These are phyloP conservation scores for Starmerella floricola DNA, from an alignment of 805 yeast species.

Conservation along the genomic window DNA sequence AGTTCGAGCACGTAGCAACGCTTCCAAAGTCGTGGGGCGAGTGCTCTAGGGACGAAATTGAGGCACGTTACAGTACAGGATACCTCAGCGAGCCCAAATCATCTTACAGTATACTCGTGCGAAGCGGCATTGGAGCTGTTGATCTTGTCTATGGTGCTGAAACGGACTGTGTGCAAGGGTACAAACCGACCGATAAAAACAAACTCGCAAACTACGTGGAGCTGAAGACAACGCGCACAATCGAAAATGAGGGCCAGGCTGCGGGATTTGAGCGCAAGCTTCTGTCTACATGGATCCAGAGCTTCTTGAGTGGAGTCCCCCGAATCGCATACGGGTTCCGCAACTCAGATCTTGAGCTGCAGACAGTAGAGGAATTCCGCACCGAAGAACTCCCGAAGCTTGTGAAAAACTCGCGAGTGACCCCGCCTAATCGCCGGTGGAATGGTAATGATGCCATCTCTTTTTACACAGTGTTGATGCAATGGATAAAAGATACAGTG, in stretches of 20 bases:
- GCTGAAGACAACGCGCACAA: conserved; percentile 55
- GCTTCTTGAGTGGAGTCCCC: conserved; percentile 78
- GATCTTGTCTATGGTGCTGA: conserved; percentile 72
- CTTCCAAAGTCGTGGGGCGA: conserved; percentile 57
- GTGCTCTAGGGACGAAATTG: conserved; percentile 54
- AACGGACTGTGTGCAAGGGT: conserved; percentile 83
- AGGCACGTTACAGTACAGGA: conserved; percentile 47
- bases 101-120: conserved; percentile 70
- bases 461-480: conserved; percentile 75
- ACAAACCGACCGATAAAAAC: conserved; percentile 34
- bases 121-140: conserved; percentile 68
- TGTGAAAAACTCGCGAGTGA: conserved; percentile 16
- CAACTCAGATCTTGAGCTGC: conserved; percentile 53
- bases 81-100: conserved; percentile 42
- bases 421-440: conserved; percentile 29
- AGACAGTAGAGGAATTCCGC: conserved; percentile 58
- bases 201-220: conserved; percentile 69
- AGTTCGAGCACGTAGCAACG: conserved; percentile 72
- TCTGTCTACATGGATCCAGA: conserved; percentile 82
- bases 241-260: conserved; percentile 47
- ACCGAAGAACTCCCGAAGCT: conserved; percentile 63
- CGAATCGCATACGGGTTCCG: conserved; percentile 75
- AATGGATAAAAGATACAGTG: conserved; percentile 54
- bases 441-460: conserved; percentile 68
- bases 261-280: conserved; percentile 70